Conservation (phyloP, 2,329 filamentous ascomycete genomes). For the Chaetomium sp. region DNA sequence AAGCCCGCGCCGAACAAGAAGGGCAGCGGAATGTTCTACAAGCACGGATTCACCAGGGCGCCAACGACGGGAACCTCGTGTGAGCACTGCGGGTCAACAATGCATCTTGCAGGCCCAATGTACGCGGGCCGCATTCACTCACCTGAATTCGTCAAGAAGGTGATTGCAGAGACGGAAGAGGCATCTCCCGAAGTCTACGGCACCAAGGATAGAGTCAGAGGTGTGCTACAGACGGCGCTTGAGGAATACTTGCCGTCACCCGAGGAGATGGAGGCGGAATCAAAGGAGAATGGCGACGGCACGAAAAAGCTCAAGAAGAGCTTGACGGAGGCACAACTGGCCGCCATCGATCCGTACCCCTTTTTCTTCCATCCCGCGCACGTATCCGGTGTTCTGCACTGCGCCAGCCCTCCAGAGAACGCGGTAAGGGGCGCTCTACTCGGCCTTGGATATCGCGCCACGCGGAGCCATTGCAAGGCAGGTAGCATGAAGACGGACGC, state of each 20-base stretch:
- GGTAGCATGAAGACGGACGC: constrained; percentile 94
- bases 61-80: constrained; percentile 69
- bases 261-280: constrained; percentile 42
- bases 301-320: constrained; percentile 27
- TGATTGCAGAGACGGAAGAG: constrained; percentile 71
- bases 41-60: constrained; percentile 73
- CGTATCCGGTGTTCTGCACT: constrained; percentile 76
- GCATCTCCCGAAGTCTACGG: constrained; percentile 72
- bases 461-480: constrained; percentile 84
- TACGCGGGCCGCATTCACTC: constrained; percentile 90
- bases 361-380: constrained; percentile 83
- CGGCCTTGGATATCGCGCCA: constrained; percentile 77
- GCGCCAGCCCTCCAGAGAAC: constrained; percentile 76
- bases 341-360: constrained; percentile 70
- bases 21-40: constrained; percentile 69
- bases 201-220: constrained; percentile 79
- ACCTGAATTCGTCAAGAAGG: constrained; percentile 74
- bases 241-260: constrained; percentile 63
- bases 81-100: constrained; percentile 81
- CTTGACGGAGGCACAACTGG: constrained; percentile 54
- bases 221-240: constrained; percentile 86
- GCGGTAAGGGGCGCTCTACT: constrained; percentile 79
- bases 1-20: constrained; percentile 69
- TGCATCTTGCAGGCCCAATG: constrained; percentile 91
- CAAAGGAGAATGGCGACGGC: constrained; percentile 41